phyloP scores from a whole-genome alignment of 345 rosid species.

The Melaleuca alternifolia region DNA sequence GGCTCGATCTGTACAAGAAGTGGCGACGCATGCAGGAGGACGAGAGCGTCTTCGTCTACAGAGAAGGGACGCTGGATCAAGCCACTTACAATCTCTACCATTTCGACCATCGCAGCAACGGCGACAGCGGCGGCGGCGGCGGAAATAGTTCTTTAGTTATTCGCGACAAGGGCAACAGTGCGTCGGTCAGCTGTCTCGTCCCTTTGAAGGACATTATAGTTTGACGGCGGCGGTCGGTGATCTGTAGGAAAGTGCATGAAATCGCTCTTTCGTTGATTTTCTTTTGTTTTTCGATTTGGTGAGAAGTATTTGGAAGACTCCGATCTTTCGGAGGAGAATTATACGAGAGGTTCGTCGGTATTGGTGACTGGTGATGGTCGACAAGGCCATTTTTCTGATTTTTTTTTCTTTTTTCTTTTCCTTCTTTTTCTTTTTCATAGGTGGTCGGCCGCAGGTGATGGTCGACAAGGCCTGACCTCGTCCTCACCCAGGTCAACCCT shows the following conservation, averaged over 20 bases:
- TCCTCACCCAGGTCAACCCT: too few species aligned
- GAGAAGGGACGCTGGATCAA: conserved; percentile 42
- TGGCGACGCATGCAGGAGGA: conserved; percentile 44
- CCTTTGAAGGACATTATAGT: not conserved
- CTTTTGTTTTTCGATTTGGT: not conserved
- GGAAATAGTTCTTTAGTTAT: not conserved
- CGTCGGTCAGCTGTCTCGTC: not conserved
- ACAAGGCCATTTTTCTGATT: too few species aligned
- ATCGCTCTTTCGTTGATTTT: not conserved
- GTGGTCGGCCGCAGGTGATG: too few species aligned
- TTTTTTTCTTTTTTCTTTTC: too few species aligned
- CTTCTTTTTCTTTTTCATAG: too few species aligned
- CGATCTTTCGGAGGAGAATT: not conserved
- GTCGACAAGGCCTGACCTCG: too few species aligned
- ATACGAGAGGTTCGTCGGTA: too few species aligned
- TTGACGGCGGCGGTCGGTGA: not conserved
- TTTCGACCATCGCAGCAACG: not conserved
- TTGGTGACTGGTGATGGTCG: too few species aligned
- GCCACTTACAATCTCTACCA: conserved; percentile 19
- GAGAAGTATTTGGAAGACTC: not conserved
- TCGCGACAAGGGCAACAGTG: conserved; percentile 1
- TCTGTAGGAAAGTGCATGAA: not conserved
- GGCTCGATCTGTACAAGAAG: conserved; percentile 19
- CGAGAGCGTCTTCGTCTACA: conserved; percentile 30
- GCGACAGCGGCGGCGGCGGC: not conserved